Evolutionary conservation across 1,284 basidiomycete genomes (phyloP).

Genomic region (Rhodotorula sp.): DNA sequence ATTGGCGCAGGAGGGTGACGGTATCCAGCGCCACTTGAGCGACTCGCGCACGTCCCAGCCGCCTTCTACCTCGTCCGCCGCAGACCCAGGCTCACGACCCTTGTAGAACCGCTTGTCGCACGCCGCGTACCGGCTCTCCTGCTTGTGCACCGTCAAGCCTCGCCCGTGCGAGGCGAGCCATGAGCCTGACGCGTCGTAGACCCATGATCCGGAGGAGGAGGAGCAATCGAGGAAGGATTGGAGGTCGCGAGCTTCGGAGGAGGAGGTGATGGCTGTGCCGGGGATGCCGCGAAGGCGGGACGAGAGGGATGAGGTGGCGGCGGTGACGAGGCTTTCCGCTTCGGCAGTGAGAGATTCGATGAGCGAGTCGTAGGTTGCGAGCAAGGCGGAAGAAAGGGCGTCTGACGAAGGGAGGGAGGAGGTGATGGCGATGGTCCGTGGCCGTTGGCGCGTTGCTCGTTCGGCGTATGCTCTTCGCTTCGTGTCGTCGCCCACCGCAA

Average conservation of each 20-base stretch:
- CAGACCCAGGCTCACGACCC: neutral
- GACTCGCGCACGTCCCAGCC: slow-evolving; percentile 42
- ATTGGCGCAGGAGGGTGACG: slow-evolving; percentile 32
- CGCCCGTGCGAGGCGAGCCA: slow-evolving; percentile 5
- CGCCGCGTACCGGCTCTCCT: slow-evolving; percentile 38
- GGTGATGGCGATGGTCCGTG: slow-evolving; percentile 5
- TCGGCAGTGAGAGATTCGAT: slow-evolving; percentile 7
- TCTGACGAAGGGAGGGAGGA: neutral
- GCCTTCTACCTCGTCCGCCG: neutral
- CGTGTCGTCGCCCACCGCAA: neutral
- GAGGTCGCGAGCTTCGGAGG: slow-evolving; percentile 31
- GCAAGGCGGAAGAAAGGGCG: slow-evolving; percentile 2
- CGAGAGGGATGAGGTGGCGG: neutral
- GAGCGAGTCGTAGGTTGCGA: neutral
- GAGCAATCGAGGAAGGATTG: slow-evolving; percentile 45
- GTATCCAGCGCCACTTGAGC: slow-evolving; percentile 44
- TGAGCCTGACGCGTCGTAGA: slow-evolving; percentile 34
- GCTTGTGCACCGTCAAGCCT: slow-evolving; percentile 45
- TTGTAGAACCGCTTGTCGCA: slow-evolving; percentile 47
- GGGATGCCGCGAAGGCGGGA: slow-evolving; percentile 35
- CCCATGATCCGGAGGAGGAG: slow-evolving; percentile 41
- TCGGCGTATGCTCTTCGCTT: too few species aligned
- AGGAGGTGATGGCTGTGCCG: slow-evolving; percentile 39
- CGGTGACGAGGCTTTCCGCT: neutral
- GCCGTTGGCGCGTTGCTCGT: neutral